Evolutionary conservation across 2,329 filamentous ascomycete species (phyloP), one percentile per base, ranked within the genome.

Genomic region (Penicillium sclerotiorum): DNA sequence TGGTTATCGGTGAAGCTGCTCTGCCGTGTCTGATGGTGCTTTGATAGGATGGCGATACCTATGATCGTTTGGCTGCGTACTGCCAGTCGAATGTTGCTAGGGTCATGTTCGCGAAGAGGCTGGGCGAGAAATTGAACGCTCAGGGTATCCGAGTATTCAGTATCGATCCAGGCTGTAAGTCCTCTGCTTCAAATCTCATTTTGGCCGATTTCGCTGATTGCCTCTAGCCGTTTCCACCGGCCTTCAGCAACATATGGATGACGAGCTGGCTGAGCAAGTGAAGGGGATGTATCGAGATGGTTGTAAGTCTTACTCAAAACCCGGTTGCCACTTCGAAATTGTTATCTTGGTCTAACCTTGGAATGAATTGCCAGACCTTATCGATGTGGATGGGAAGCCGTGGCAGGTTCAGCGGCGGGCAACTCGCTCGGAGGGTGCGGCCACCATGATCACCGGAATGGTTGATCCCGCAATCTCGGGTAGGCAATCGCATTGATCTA

Each of bases 41-140:
- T 9, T 17, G 12, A 38, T n/a, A 64, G 60, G 53, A 68, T 17
- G 70, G 73, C n/a, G 70, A 71, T 36, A 58, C 62, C 1, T 77
- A 73, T 41, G 61, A 73, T 7, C 53, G 56, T 56, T 77, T 75
- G 67, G 57, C 66, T 1, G 77, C 77, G 2, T 82, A 82, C 52
- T 73, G 70, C 2, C 77, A 79, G 56, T 77, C 75, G 57, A 82
- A 82, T 63, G 77, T 77, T 23, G 78, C 77, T 2, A 78, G 80
- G 46, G 73, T 80, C 9, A 58, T 79, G 38, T 77, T 78, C 50
- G 73, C 67, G 0, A 49, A 73, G 21, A 69, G 63, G 11, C 63
- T 78, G 11, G 72, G 75, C 11, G 54, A 70, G 27, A 62, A 67
- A 30, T 53, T 75, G 21, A 50, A 58, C 1, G 47, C 39, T 4